Base-by-base conservation (phyloP, 441 rosid species). In the Raphanus hybrid region DNA sequence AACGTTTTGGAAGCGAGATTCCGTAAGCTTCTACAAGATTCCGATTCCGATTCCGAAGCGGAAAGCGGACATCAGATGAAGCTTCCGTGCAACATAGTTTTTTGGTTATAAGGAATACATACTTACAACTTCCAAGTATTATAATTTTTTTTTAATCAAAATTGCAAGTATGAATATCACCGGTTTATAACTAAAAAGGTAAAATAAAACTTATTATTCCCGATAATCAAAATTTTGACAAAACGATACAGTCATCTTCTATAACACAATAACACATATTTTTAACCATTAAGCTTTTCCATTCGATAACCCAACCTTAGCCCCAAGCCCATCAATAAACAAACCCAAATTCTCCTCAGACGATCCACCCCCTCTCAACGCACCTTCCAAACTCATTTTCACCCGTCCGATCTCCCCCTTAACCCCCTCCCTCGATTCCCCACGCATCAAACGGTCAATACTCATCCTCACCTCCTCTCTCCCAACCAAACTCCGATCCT, bases 371-470 rank as follows among this genome's bases (percentile, higher is more conserved):
- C 41, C 2, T 11, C 67, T 37, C 79, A 83, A 35, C 2, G 91
- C 92, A 66, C 41, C 64, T 26, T 83, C 86, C 39, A 89, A 52
- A 64, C 43, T 78, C 75, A 41, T 57, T 78, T 81, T 84, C n/a
- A 84, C 82, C 74, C 83, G 81, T 70, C 71, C 82, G 67, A 87
- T 70, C 32, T 82, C 83, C 6, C 54, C 75, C 29, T 80, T 85
- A 16, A 78, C 77, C 11, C 84, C 80, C 14, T 69, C 81, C 3
- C 76, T 71, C 37, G 81, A 76, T 23, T 85, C 66, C 62, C 81
- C 82, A 41, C 67, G 68, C 90, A 89, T 91, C 82, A 86, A 67
- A 78, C 75, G 79, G 62, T 70, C 64, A 43, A 88, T 84, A 35
- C 86, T 91, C 70, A 41, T 66, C 3, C 63, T 41, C 14, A 86